Conservation (phyloP, 2,329 filamentous ascomycete genomes). For the Fusarium metavorans region DNA sequence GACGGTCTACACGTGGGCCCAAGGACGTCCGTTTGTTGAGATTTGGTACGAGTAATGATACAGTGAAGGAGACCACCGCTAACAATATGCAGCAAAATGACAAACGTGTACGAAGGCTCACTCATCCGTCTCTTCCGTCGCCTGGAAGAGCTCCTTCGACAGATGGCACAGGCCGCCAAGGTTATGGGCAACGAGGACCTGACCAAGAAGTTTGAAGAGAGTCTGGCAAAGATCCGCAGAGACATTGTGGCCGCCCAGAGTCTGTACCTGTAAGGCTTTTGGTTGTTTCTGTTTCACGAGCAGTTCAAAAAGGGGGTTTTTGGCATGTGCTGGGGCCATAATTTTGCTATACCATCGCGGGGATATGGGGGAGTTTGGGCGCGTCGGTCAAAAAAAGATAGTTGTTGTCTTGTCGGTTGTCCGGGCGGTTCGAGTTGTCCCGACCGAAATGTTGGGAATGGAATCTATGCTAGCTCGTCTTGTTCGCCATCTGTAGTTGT, state of each 20-base stretch:
- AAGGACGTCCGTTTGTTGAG: constrained; percentile 88
- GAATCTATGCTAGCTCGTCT: constrained; percentile 33
- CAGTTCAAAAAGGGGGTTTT: constrained; percentile 12
- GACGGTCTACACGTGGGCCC: constrained; percentile 91
- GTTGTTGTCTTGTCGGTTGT: constrained; percentile 21
- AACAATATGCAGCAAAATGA: constrained; percentile 84
- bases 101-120: constrained; percentile 96
- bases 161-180: constrained; percentile 95
- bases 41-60: constrained; percentile 81
- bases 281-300: not conserved
- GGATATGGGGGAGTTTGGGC: constrained; percentile 41
- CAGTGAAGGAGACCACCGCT: constrained; percentile 15
- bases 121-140: constrained; percentile 96
- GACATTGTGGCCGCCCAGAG: constrained; percentile 97
- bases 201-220: constrained; percentile 89
- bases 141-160: constrained; percentile 90
- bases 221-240: constrained; percentile 85
- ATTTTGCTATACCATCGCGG: constrained; percentile 38
- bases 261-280: constrained; percentile 77
- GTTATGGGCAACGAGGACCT: constrained; percentile 98
- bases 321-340: constrained; percentile 27
- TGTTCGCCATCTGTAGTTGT: constrained; percentile 14
- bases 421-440: constrained; percentile 16
- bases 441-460: constrained; percentile 26
- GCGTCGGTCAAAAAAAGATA: constrained; percentile 29